A percentile compares a stretch with the other conserved stretches of the same genome.
Evolutionary conservation across 208 protist genomes (phyloP).

Genomic region (Leishmania braziliensis): DNA sequence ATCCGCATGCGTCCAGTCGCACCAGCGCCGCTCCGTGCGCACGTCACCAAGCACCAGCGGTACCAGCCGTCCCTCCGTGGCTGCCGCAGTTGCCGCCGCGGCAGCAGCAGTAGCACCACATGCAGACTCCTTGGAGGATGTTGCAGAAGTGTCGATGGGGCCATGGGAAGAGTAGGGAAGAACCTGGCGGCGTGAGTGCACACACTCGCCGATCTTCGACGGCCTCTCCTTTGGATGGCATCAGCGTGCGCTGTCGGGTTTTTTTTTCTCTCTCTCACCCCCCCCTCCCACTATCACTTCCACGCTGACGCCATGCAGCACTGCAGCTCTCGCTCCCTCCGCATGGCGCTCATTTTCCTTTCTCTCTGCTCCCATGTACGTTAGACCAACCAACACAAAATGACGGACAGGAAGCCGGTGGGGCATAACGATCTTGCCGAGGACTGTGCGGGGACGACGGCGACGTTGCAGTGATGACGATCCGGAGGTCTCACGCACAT

Average conservation of each 20-base stretch:
- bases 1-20: neutral
- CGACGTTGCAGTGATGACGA: neutral
- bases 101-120: constrained; percentile 3
- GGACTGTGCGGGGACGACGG: neutral
- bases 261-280: no score
- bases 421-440: neutral
- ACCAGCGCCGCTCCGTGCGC: neutral
- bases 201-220: neutral
- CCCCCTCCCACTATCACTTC: neutral
- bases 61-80: neutral
- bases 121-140: neutral
- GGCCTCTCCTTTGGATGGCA: neutral
- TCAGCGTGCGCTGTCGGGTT: neutral
- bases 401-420: no score
- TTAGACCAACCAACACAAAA: neutral
- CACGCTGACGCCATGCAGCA: no score
- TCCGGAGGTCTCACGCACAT: no score
- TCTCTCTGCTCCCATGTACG: neutral
- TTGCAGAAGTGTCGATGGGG: neutral
- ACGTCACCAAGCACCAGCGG: neutral
- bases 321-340: no score
- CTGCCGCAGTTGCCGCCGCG: neutral
- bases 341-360: no score
- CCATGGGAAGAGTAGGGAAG: constrained; percentile 13
- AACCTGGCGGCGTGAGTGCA: neutral